Evolutionary conservation across 2,329 filamentous ascomycete genomes (phyloP).

Genomic region (Scedosporium apiospermum): DNA sequence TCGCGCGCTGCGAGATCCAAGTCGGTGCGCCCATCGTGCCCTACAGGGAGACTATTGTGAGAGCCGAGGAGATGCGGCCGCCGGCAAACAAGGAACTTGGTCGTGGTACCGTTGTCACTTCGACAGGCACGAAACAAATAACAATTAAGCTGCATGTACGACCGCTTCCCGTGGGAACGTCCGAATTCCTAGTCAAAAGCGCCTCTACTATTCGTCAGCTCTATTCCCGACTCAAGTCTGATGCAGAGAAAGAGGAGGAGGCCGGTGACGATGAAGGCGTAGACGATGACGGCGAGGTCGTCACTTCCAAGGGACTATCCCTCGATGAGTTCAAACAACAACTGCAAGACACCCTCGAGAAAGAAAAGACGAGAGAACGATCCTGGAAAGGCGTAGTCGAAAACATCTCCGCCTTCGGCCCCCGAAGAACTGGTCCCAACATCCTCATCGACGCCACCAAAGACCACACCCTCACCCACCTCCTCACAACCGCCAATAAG

Average conservation of each 20-base stretch:
- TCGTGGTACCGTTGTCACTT: conserved; percentile 65
- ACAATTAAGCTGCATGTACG: conserved; percentile 66
- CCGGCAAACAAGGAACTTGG: conserved; percentile 79
- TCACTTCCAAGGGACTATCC: conserved; percentile 54
- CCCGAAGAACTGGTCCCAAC: conserved; percentile 76
- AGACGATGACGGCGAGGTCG: conserved; percentile 40
- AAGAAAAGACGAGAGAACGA: conserved; percentile 61
- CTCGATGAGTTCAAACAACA: conserved; percentile 68
- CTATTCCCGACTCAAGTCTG: conserved; percentile 59
- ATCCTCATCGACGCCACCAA: conserved; percentile 74
- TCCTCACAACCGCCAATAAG: conserved; percentile 39
- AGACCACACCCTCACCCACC: conserved; percentile 60
- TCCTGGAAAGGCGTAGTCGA: conserved; percentile 67
- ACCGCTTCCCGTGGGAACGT: conserved; percentile 69
- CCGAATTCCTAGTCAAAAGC: conserved; percentile 78
- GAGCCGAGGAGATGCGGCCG: conserved; percentile 83
- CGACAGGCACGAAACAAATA: conserved; percentile 79
- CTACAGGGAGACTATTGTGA: conserved; percentile 85
- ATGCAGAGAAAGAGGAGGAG: conserved; percentile 24
- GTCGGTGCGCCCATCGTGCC: conserved; percentile 91
- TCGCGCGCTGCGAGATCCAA: conserved; percentile 90
- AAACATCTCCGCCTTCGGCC: conserved; percentile 83
- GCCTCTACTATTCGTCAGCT: conserved; percentile 67
- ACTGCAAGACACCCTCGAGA: conserved; percentile 58
- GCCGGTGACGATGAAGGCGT: conserved; percentile 27